These are phyloP conservation scores for Ogataea henricii DNA, from an alignment of 805 yeast species.

Conservation along the genomic window DNA sequence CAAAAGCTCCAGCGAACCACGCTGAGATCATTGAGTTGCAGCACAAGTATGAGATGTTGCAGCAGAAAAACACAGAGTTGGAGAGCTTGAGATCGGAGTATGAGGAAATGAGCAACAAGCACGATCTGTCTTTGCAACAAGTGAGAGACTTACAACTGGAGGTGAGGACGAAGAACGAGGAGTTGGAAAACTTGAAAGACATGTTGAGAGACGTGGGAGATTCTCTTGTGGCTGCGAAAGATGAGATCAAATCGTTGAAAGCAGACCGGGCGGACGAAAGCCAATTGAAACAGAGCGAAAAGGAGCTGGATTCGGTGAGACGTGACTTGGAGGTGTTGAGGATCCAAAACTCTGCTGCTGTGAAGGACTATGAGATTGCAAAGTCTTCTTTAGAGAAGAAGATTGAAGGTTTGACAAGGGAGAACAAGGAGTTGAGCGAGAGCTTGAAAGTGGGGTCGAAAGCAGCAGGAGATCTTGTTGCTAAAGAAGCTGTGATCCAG, in stretches of 20 bases:
- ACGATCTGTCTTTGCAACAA: background rate
- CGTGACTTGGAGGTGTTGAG: slow-evolving; percentile 34
- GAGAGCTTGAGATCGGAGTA: slow-evolving; percentile 11
- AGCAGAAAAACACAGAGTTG: slow-evolving; percentile 12
- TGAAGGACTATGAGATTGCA: slow-evolving; percentile 37
- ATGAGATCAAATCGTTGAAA: slow-evolving; percentile 38
- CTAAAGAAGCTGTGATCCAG: slow-evolving; percentile 21
- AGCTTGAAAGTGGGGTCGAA: slow-evolving; percentile 12
- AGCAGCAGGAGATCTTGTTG: slow-evolving; percentile 11
- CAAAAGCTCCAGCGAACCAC: slow-evolving; percentile 6
- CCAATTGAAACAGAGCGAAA: slow-evolving; percentile 7
- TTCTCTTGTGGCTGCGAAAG: slow-evolving; percentile 72
- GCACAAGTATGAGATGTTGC: slow-evolving; percentile 25
- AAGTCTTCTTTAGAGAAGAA: slow-evolving; percentile 30
- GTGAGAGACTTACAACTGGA: slow-evolving; percentile 27
- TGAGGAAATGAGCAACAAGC: slow-evolving; percentile 6
- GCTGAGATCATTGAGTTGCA: slow-evolving; percentile 28
- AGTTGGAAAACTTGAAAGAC: slow-evolving; percentile 70
- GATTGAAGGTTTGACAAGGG: slow-evolving; percentile 19
- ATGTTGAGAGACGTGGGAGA: slow-evolving; percentile 77
- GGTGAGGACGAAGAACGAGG: slow-evolving; percentile 52
- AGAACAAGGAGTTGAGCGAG: slow-evolving; percentile 9
- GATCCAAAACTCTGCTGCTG: slow-evolving; percentile 38
- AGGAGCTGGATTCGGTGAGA: slow-evolving; percentile 25
- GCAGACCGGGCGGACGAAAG: background rate